Evolutionary conservation across 1,139 yeast genomes (phyloP).

Genomic region (Blastobotrys serpentis): DNA sequence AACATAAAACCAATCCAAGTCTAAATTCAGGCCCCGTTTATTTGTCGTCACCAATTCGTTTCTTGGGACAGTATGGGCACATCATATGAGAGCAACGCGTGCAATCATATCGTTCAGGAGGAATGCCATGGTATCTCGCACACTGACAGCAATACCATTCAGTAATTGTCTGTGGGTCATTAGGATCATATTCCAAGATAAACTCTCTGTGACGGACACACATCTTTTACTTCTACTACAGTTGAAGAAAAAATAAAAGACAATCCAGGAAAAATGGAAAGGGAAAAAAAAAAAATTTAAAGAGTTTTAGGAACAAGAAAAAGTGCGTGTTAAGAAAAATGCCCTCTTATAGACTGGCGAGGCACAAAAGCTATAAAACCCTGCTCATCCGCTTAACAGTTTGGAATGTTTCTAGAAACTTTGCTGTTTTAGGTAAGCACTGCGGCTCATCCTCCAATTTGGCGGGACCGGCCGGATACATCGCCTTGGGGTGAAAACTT

Average conservation of each 20-base stretch:
- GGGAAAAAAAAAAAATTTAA: not conserved
- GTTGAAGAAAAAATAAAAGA: not conserved
- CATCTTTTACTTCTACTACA: no score
- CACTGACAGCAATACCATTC: conserved; percentile 44
- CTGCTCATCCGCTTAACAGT: not conserved
- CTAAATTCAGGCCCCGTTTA: no score
- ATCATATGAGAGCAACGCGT: conserved; percentile 38
- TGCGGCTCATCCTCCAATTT: not conserved
- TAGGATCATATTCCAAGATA: conserved; percentile 28
- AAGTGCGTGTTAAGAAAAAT: no score
- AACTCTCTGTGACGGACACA: not conserved
- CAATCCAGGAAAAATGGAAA: not conserved
- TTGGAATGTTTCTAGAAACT: not conserved
- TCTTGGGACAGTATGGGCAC: conserved; percentile 41
- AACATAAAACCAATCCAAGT: no score
- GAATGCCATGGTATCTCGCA: conserved; percentile 37
- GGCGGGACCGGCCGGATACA: not conserved
- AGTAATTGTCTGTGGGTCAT: conserved; percentile 36
- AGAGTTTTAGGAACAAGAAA: conserved; percentile 7
- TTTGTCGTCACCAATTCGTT: conserved; percentile 29
- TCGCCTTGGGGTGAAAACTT: not conserved
- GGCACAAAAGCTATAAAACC: not conserved
- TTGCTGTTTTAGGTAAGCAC: not conserved
- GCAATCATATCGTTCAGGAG: conserved; percentile 38
- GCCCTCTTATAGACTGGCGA: no score